Evolutionary conservation across 805 yeast genomes (phyloP).

Genomic region (Ogataea polymorpha): DNA sequence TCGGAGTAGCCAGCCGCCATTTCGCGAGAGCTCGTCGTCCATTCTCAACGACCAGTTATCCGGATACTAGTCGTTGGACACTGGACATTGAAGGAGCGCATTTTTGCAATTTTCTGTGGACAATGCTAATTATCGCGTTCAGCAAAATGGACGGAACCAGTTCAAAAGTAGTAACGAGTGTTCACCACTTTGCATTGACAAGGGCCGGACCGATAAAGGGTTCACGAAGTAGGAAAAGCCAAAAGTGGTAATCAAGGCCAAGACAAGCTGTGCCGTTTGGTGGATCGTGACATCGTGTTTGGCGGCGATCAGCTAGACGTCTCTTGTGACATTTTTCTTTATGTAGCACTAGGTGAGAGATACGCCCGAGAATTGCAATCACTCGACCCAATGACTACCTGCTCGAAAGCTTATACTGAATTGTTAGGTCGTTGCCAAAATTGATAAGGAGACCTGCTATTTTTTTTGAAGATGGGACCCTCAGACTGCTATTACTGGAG

Average conservation of each 20-base stretch:
- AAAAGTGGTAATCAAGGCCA: background rate
- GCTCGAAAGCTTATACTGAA: too few species aligned
- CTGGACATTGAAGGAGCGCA: background rate
- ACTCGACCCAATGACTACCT: background rate
- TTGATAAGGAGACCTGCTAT: background rate
- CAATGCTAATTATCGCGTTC: too few species aligned
- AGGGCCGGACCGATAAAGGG: background rate
- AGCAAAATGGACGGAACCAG: too few species aligned
- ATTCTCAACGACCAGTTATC: too few species aligned
- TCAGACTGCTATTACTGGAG: too few species aligned
- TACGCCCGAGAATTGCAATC: constrained; percentile 2
- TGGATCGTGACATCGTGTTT: background rate
- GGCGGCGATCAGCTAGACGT: background rate
- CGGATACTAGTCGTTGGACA: background rate
- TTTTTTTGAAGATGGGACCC: too few species aligned
- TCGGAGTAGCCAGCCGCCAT: constrained; percentile 1
- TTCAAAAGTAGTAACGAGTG: too few species aligned
- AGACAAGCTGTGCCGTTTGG: background rate
- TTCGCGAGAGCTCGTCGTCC: constrained; percentile 1
- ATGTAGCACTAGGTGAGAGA: constrained; percentile 2
- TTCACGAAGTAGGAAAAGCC: constrained; percentile 3
- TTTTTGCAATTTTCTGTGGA: too few species aligned
- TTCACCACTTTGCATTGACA: too few species aligned
- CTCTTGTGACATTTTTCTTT: constrained; percentile 1
- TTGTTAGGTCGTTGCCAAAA: background rate